Evolutionary conservation across 257 asterid genomes (phyloP), one percentile per base, ranked within the genome.

Genomic region (Nyctanthes arbortristis): DNA sequence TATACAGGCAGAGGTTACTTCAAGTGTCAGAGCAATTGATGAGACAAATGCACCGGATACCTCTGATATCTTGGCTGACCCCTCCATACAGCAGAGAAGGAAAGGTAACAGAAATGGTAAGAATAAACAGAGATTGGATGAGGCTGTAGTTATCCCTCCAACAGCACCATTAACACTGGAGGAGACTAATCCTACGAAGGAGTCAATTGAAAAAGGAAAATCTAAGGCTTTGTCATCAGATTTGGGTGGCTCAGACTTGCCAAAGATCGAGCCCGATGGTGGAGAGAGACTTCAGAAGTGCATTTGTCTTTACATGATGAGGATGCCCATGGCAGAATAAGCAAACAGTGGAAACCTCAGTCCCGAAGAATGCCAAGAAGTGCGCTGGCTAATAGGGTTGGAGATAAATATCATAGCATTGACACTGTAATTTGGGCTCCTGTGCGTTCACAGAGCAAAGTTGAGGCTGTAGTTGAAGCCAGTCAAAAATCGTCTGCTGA

Each of bases 361-460:
- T 64, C 82, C 32, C 95, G 93, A 70, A 86, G 84, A 74, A 65
- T 75, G 62, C 77, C 85, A 12, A 84, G 90, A 80, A 81, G 66
- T 66, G 96, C 87, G 69, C 99, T 69, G 74, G 75, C 79, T 65
- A 85, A 82, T 76, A 81, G 85, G 74, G 78, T 71, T 45, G n/a
- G 37, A 35, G 98, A 89, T 67, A 91, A 88, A 77, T 84, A 47
- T 72, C 90, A 81, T 52, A 74, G 84, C 35, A 78, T 63, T 73
- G 97, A 87, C 76, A 65, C 85, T 70, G 96, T 83, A 73, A 70
- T 91, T 58, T 94, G 99, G 99, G 97, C 97, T 45, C 99, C 97
- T 36, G 96, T 92, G 72, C 88, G 79, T 70, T 56, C 87, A 16
- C 86, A 81, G 68, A 84, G 61, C 84, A 89, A 87, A 84, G 77